These are phyloP conservation scores for Iberis pinnata DNA, from an alignment of 345 rosid species.

Conservation along the genomic window DNA sequence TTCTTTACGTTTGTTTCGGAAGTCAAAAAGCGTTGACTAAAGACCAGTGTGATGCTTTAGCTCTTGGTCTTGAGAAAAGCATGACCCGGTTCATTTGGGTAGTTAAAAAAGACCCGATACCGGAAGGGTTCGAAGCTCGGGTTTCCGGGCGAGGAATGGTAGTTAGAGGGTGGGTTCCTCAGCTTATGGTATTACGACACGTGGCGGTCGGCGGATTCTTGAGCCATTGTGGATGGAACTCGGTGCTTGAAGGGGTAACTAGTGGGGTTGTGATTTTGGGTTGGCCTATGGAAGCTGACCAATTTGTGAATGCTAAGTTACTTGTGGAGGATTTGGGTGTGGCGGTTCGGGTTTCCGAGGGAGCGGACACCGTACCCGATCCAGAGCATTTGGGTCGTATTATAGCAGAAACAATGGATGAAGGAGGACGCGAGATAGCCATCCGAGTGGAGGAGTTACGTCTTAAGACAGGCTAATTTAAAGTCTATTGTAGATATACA, in stretches of 20 bases:
- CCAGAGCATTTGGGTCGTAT: conserved; percentile 33
- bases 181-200: conserved; percentile 45
- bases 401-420: conserved; percentile 28
- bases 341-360: conserved; percentile 44
- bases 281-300: conserved; percentile 56
- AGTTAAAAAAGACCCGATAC: conserved; percentile 23
- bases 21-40: conserved; percentile 41
- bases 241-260: conserved; percentile 46
- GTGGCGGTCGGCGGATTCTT: conserved; percentile 50
- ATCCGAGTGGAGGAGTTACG: conserved; percentile 8
- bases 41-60: conserved; percentile 32
- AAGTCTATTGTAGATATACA: conserved; percentile 15
- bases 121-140: conserved; percentile 44
- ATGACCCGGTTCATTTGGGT: conserved; percentile 24
- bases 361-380: conserved; percentile 46
- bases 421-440: conserved; percentile 5
- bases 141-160: conserved; percentile 39
- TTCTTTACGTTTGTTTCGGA: conserved; percentile 64
- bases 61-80: conserved; percentile 7
- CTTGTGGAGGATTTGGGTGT: conserved; percentile 52
- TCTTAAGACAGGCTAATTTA: neutral
- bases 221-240: conserved; percentile 41
- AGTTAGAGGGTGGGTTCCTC: conserved; percentile 54
- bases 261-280: conserved; percentile 42
- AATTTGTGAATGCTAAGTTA: conserved; percentile 36